Conservation (phyloP, 139 green algal species). For the Microglena sp. region DNA sequence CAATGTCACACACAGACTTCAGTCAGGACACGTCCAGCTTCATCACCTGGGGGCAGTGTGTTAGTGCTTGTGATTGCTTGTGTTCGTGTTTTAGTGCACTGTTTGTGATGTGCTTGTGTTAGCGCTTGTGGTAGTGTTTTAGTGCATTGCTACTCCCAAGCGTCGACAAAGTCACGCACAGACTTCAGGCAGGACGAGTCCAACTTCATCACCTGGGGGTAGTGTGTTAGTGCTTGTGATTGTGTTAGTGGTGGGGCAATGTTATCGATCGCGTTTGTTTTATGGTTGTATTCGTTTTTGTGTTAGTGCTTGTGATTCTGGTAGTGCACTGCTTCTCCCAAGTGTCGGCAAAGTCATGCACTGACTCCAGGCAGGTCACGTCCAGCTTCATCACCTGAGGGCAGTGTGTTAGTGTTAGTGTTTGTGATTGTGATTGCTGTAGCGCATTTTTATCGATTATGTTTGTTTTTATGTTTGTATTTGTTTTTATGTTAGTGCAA, state of each 20-base stretch:
- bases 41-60: conserved; percentile 12
- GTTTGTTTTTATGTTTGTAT: too few species aligned
- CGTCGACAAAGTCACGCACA: conserved; percentile 51
- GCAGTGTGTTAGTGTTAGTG: not conserved
- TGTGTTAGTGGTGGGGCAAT: not conserved
- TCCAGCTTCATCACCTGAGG: conserved; percentile 34
- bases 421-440: not conserved
- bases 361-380: conserved; percentile 50
- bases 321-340: conserved; percentile 36
- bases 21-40: conserved; percentile 59
- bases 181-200: conserved; percentile 60
- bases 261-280: too few species aligned
- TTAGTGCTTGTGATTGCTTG: too few species aligned
- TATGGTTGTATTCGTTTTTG: too few species aligned
- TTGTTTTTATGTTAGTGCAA: not conserved
- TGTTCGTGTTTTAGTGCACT: too few species aligned
- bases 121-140: not conserved
- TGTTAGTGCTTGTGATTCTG: not conserved
- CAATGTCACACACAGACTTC: conserved; percentile 54
- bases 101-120: too few species aligned
- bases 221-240: too few species aligned
- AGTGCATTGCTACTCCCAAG: conserved; percentile 36
- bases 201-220: conserved; percentile 11
- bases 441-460: not conserved
- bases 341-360: conserved; percentile 47